Evolutionary conservation across 345 rosid species (phyloP).

Genomic region (Eucalyptus cloeziana): DNA sequence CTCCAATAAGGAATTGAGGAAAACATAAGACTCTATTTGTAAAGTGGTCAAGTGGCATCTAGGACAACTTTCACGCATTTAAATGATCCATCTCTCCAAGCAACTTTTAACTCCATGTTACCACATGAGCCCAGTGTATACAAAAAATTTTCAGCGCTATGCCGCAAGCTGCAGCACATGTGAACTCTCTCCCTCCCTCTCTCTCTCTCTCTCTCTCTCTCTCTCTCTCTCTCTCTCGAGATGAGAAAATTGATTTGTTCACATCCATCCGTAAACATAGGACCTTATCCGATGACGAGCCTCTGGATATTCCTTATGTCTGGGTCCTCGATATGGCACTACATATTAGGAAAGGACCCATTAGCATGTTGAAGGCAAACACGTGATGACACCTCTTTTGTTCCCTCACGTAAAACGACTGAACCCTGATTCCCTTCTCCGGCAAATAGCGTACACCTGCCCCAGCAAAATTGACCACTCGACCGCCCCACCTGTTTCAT

Average conservation of each 20-base stretch:
- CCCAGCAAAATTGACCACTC: slow-evolving; percentile 32
- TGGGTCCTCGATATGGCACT: neutral
- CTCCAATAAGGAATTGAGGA: neutral
- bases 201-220: neutral
- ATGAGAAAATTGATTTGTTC: neutral
- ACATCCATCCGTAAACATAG: neutral
- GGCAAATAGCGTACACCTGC: slow-evolving; percentile 15
- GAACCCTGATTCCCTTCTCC: neutral
- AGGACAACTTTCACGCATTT: neutral
- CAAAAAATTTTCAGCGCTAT: neutral
- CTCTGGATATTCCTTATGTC: neutral
- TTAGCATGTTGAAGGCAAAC: neutral
- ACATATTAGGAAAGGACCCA: neutral
- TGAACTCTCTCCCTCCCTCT: neutral
- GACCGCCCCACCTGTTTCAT: slow-evolving; percentile 1
- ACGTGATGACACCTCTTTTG: neutral
- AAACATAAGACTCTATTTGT: neutral
- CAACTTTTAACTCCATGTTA: neutral
- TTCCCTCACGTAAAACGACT: slow-evolving; percentile 1
- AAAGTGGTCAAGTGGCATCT: neutral
- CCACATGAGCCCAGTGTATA: neutral
- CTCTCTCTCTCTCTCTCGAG: no score
- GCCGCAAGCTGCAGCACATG: neutral
- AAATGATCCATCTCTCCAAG: neutral
- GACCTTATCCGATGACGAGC: neutral